These are phyloP conservation scores for Tuctoria greenei DNA, from an alignment of 176 grass and related monocot species.

Conservation along the genomic window DNA sequence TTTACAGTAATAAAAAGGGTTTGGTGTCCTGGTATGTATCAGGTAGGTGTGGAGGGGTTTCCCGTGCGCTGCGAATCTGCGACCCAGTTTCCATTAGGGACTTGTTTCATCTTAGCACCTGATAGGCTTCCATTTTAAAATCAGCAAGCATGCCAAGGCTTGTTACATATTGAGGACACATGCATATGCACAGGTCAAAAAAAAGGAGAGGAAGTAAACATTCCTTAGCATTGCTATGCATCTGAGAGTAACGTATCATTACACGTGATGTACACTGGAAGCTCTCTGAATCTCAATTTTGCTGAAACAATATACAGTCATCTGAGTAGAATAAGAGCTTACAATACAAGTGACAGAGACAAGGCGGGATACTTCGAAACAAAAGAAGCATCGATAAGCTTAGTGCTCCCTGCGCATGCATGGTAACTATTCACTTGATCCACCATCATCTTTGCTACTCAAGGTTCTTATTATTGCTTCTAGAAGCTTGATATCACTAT, in stretches of 20 bases:
- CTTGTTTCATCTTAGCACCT: neutral
- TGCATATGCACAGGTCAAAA: neutral
- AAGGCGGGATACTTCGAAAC: neutral
- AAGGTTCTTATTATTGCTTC: conserved; percentile 93
- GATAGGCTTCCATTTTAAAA: neutral
- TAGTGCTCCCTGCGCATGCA: neutral
- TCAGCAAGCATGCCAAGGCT: neutral
- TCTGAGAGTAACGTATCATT: neutral
- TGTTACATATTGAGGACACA: neutral
- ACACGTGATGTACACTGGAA: conserved; percentile 9
- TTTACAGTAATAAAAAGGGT: neutral
- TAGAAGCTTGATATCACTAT: conserved; percentile 87
- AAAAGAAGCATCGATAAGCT: neutral
- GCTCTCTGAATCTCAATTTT: conserved; percentile 8
- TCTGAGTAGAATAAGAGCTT: neutral
- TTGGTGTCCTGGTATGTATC: neutral
- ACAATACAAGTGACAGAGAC: neutral
- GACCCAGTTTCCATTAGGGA: neutral
- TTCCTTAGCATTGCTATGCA: neutral
- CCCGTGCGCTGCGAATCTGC: neutral
- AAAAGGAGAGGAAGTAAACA: neutral
- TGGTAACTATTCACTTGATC: conserved; percentile 44
- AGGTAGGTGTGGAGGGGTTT: neutral
- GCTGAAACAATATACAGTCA: conserved; percentile 11
- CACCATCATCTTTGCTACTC: conserved; percentile 64